Base-by-base conservation (phyloP, 2,329 filamentous ascomycete genomes). In the Colletotrichum lini region DNA sequence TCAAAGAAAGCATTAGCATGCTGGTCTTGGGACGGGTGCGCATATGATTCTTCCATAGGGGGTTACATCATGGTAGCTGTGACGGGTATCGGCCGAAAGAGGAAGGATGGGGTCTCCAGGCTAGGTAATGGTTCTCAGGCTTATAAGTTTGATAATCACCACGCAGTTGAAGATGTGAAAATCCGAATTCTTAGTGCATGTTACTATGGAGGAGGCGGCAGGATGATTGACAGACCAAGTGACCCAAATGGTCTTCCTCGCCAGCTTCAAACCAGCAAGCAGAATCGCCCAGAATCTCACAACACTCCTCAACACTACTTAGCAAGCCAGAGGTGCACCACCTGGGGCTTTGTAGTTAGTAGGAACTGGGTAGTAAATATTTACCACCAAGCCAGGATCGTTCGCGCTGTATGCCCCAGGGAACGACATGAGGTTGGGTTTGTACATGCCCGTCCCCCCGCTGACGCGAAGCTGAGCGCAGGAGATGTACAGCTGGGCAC, bases 281-380 rank as follows among this genome's bases (percentile, higher is more conserved):
- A 75, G 89, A 90, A 0, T 80, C 84, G 0, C 9, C 87, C 87
- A 63, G 87, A 89, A 0, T 86, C 81, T n/a, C 16, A n/a, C 16
- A 72, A 89, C 89, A 77, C 89, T 89, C 65, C 89, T 86, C 65
- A 88, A 83, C 2, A 84, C 85, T 40, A 44, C 45, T 60, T 67
- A 76, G 58, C 74, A 76, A n/a, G 52, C 56, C 7, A 76, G 62
- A 35, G 73, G 40, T 15, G 57, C 23, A 16, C 73, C 72, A 35
- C 75, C 74, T 18, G 75, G 74, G 26, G 72, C 56, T 21, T 70
- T 82, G 74, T 84, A 83, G 26, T 78, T 79, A 4, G 77, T 82
- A 2, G 82, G 82, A 7, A 84, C 72, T 0, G 81, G 82, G 56
- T 80, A 84, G 76, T 84, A 84, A 59, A 85, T 83, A 74, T 84